These are phyloP conservation scores for Ophidiomyces ophidiicola DNA, from an alignment of 2,329 filamentous ascomycete species.

Conservation along the genomic window DNA sequence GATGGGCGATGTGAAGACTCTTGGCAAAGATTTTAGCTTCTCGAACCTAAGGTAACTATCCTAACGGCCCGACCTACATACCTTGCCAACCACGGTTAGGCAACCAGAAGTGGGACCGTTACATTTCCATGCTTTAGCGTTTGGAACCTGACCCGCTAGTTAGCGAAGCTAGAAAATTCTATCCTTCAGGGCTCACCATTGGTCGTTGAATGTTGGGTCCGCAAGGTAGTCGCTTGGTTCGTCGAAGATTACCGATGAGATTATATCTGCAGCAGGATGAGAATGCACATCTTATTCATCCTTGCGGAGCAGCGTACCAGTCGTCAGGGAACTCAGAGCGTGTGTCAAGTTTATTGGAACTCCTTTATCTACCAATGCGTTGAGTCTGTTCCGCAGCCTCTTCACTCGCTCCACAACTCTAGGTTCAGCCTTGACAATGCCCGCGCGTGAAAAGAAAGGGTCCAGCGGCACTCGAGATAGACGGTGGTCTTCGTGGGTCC, in stretches of 20 bases:
- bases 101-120: slow-evolving; percentile 3
- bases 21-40: not conserved
- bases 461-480: slow-evolving; percentile 1
- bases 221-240: slow-evolving; percentile 7
- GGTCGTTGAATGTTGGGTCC: not conserved
- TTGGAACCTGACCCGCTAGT: slow-evolving; percentile 1
- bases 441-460: slow-evolving; percentile 3
- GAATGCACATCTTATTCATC: not conserved
- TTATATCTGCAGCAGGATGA: slow-evolving; percentile 2
- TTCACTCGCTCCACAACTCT: slow-evolving; percentile 4
- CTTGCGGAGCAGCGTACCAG: not conserved
- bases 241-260: slow-evolving; percentile 7
- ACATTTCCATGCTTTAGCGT: slow-evolving; percentile 5
- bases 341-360: not conserved
- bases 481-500: not conserved
- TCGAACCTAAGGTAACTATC: not conserved
- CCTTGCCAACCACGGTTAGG: slow-evolving; percentile 5
- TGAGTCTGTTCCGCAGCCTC: slow-evolving; percentile 1
- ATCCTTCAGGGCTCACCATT: not conserved
- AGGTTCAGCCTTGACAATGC: slow-evolving; percentile 2
- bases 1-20: not conserved
- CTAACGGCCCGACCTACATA: not conserved
- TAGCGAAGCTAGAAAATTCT: not conserved
- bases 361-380: not conserved
- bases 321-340: slow-evolving; percentile 1